phyloP scores from a whole-genome alignment of 2,329 filamentous ascomycete genomes.

The Talaromyces marneffei region DNA sequence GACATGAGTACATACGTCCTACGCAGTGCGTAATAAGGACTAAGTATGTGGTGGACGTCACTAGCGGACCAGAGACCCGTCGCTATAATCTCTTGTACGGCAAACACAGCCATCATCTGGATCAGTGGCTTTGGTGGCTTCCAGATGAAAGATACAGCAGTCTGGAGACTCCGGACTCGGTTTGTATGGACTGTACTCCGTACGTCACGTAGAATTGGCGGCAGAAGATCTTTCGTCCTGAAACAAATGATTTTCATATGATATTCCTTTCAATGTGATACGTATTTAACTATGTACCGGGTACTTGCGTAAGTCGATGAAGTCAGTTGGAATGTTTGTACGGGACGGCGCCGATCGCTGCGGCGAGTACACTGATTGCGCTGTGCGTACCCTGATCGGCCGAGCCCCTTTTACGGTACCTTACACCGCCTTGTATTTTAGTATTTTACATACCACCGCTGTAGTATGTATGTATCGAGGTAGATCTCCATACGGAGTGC shows the following conservation, averaged over 20 bases:
- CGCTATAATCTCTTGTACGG: neutral
- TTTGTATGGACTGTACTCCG: neutral
- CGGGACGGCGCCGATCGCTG: neutral
- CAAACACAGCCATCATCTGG: neutral
- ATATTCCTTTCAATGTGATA: neutral
- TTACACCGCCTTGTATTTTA: neutral
- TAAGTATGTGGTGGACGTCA: neutral
- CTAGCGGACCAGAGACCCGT: slow-evolving; percentile 3
- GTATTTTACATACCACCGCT: too few relatives aligned
- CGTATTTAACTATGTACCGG: neutral
- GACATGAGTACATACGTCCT: too few relatives aligned
- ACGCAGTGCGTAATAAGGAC: neutral
- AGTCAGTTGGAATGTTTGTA: neutral
- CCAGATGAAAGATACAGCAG: neutral
- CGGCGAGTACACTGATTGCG: neutral
- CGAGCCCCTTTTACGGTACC: slow-evolving; percentile 1
- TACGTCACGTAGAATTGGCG: neutral
- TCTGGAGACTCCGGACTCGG: neutral
- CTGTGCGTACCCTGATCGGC: too few relatives aligned
- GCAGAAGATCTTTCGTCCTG: neutral
- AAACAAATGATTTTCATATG: neutral
- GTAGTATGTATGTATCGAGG: too few relatives aligned
- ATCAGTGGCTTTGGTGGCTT: too few relatives aligned
- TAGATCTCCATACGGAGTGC: neutral
- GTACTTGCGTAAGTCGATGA: neutral